Base-by-base conservation (phyloP, 768 basidiomycete species). In the Terana coerulea region DNA sequence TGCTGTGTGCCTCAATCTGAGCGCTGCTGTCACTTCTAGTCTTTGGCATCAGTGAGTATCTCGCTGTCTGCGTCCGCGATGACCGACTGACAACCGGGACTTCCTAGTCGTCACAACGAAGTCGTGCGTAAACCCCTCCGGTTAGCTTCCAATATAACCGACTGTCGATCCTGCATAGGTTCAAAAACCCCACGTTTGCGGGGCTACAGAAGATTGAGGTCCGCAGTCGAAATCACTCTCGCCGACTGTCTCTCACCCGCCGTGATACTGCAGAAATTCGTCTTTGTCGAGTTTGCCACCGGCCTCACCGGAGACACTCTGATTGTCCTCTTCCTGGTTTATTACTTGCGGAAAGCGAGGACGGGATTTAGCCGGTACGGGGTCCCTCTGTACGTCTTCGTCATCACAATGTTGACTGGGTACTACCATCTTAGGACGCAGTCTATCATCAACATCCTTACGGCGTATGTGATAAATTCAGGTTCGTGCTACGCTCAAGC, bases 391-490 rank as follows among this genome's bases (percentile, higher is more conserved):
- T 30, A 11, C 30, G n/a, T n/a, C n/a, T n/a, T 1, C 22, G 4
- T 36, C 3, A 22, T 21, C 10, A 34, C 33, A 10, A 34, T 34
- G 17, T 35, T 8, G 3, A 10, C 7, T 6, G 5, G 19, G 12
- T 10, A 1, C 31, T 11, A 17, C 10, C 15, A 25, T 31, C 34
- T 8, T 17, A 49, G 48, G 15, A 49, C 36, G 36, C 36, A 49
- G 14, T 40, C 34, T 12, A 17, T 49, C 9, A n/a, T 49, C 12
- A 49, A 36, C 10, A 40, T 26, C 1, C 28, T 49, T 7, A 37
- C 24, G 19, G 48, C 48, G 5, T 49, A 49, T 24, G 28, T 40
- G 26, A 49, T 49, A 7, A 49, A 35, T 17, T 39, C 48, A 12
- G 48, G 48, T 49, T 19, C n/a, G 48, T 26, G 2, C 11, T 7